Base-by-base conservation (phyloP, 257 asterid genomes). In the Eustoma russellianum region DNA sequence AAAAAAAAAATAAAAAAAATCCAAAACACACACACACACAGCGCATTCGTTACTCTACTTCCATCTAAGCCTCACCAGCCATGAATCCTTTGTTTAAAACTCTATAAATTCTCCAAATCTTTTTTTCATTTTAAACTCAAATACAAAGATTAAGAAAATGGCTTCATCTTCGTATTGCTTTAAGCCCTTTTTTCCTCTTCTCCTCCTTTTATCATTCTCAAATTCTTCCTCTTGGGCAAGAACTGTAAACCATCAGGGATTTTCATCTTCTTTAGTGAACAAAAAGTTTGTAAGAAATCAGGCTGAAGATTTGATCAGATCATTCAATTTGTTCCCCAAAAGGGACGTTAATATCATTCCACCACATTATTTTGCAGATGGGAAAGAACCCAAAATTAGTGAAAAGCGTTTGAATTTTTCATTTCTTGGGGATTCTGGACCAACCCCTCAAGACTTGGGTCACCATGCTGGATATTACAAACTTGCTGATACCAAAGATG, bases 401-500 rank as follows among this genome's bases (percentile, higher is more conserved):
- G 83, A 77, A 38, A 69, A 60, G 61, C 28, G 54, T 3, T 55
- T 77, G 30, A 40, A 41, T 41, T 64, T 77, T 50, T 48, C 52
- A 10, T 17, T 12, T 41, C 45, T 55, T 18, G 71, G 68, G 48
- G 61, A 50, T 51, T 62, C 78, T 40, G 76, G 68, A 11, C 6
- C 73, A 13, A 50, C 66, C 13, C 70, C 69, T 41, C 56, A 63
- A 50, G 57, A 73, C 4, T 66, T 77, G 56, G 77, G 70, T 13
- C 83, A 73, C 45, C 83, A 76, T 63, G 77, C 74, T 18, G 83
- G 83, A 51, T 77, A 72, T 50, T 72, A 52, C 55, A 65, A 61
- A 17, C 83, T 77, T 54, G 77, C 77, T 46, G 66, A 63, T 9
- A 40, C 70, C 6, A 61, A 56, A 41, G 68, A 56, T 56, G 74